Conservation (phyloP, 179 eudicot species). For the Silene coronaria region DNA sequence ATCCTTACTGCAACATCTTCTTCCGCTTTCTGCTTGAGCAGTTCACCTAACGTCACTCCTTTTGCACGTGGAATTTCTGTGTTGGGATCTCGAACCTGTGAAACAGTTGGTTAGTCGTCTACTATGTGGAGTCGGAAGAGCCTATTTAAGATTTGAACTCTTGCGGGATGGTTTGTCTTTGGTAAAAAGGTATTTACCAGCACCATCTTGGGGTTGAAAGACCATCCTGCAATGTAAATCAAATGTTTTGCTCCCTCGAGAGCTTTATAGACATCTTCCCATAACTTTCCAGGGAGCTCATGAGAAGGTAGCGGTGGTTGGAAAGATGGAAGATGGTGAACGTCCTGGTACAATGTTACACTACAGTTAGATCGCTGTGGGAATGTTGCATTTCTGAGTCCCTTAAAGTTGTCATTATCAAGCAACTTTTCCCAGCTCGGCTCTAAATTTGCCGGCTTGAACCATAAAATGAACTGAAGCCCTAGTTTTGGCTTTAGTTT, state of each 20-base stretch:
- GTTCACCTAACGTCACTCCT: constrained; percentile 62
- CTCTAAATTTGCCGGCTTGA: constrained; percentile 77
- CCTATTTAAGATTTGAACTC: too few relatives aligned
- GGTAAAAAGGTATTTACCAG: constrained; percentile 43
- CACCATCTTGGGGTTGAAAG: constrained; percentile 72
- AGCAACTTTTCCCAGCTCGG: constrained; percentile 56
- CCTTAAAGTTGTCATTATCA: constrained; percentile 42
- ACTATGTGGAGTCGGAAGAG: neutral
- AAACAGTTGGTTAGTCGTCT: constrained; percentile 6
- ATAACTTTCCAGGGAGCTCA: constrained; percentile 46
- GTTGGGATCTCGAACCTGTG: constrained; percentile 59
- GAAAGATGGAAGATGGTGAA: constrained; percentile 60
- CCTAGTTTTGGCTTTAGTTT: constrained; percentile 44
- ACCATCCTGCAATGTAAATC: constrained; percentile 94
- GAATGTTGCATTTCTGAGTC: constrained; percentile 62
- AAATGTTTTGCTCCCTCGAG: constrained; percentile 82
- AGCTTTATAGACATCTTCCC: constrained; percentile 88
- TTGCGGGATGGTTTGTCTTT: neutral
- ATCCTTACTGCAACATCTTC: constrained; percentile 85
- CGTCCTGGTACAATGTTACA: constrained; percentile 76
- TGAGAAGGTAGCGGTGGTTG: constrained; percentile 36
- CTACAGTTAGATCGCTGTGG: constrained; percentile 65
- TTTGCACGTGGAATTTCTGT: constrained; percentile 59
- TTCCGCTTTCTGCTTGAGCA: constrained; percentile 68
- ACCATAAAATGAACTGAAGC: constrained; percentile 69